Evolutionary conservation across 1,284 basidiomycete genomes (phyloP).

Genomic region (Leccinum solheimii): DNA sequence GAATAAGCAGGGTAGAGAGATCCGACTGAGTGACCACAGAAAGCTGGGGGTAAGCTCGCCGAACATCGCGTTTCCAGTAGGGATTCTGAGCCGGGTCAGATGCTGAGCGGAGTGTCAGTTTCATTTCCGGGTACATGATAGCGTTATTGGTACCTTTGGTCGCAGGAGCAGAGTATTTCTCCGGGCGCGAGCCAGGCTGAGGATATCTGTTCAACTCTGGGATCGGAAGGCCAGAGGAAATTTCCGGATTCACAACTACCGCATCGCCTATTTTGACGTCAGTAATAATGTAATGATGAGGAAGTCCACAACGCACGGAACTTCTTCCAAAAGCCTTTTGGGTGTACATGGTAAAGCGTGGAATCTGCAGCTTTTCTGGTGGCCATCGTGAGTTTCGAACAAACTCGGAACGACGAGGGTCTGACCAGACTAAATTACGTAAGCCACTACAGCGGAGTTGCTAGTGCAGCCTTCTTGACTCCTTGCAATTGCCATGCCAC

Average conservation of each 20-base stretch:
- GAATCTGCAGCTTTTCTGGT: constrained; percentile 77
- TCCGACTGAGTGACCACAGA: constrained; percentile 82
- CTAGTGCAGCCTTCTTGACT: too few relatives aligned
- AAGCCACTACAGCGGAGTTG: constrained; percentile 7
- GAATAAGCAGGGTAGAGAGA: constrained; percentile 79
- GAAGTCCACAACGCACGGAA: constrained; percentile 59
- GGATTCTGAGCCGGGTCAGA: constrained; percentile 83
- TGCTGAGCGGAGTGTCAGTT: constrained; percentile 43
- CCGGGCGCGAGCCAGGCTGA: constrained; percentile 83
- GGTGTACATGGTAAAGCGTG: constrained; percentile 83
- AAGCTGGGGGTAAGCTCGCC: constrained; percentile 86
- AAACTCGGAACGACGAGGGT: constrained; percentile 7
- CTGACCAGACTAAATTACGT: constrained; percentile 14
- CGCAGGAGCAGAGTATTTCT: constrained; percentile 83
- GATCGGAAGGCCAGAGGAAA: constrained; percentile 89
- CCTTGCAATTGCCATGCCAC: too few relatives aligned
- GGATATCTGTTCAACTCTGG: constrained; percentile 76
- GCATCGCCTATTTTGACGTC: constrained; percentile 58
- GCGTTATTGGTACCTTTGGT: constrained; percentile 65
- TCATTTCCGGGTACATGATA: background rate
- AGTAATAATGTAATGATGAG: constrained; percentile 4
- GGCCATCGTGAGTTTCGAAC: constrained; percentile 48
- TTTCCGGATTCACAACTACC: constrained; percentile 82
- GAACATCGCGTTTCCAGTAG: constrained; percentile 95
- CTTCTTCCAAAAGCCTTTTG: constrained; percentile 93